These are phyloP conservation scores for Podaxis sp. DNA, from an alignment of 768 basidiomycete genomes.

Conservation along the genomic window DNA sequence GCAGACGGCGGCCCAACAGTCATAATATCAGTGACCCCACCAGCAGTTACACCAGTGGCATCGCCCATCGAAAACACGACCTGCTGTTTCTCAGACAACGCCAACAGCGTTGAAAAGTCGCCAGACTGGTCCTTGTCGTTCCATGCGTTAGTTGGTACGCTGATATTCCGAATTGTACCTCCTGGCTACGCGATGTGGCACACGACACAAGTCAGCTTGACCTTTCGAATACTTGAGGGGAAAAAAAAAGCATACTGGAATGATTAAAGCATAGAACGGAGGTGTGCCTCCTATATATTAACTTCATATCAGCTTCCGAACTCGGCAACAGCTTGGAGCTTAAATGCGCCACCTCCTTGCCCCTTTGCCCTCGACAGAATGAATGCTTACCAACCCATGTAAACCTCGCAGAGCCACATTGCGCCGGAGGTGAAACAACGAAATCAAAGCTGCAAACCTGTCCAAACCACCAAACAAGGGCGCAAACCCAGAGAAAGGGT, in stretches of 20 bases:
- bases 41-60: conserved; percentile 25
- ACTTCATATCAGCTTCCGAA: not conserved
- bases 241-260: conserved; percentile 20
- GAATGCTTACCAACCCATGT: conserved; percentile 25
- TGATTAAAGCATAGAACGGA: conserved; percentile 26
- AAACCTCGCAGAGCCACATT: conserved; percentile 25
- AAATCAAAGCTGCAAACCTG: conserved; percentile 22
- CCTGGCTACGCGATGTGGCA: conserved; percentile 19
- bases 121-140: conserved; percentile 17
- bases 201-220: not conserved
- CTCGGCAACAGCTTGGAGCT: no score
- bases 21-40: conserved; percentile 23
- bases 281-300: conserved; percentile 24
- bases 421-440: conserved; percentile 21
- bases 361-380: not conserved
- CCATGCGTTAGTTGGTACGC: conserved; percentile 24
- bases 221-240: not conserved
- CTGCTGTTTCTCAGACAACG: conserved; percentile 12
- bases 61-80: conserved; percentile 29
- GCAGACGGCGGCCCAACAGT: conserved; percentile 22
- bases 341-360: not conserved
- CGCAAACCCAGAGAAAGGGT: conserved; percentile 2
- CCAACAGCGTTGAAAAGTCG: conserved; percentile 19
- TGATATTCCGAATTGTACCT: conserved; percentile 24
- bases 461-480: not conserved